These are phyloP conservation scores for Myriangium duriaei DNA, from an alignment of 2,329 filamentous ascomycete species.

Conservation along the genomic window DNA sequence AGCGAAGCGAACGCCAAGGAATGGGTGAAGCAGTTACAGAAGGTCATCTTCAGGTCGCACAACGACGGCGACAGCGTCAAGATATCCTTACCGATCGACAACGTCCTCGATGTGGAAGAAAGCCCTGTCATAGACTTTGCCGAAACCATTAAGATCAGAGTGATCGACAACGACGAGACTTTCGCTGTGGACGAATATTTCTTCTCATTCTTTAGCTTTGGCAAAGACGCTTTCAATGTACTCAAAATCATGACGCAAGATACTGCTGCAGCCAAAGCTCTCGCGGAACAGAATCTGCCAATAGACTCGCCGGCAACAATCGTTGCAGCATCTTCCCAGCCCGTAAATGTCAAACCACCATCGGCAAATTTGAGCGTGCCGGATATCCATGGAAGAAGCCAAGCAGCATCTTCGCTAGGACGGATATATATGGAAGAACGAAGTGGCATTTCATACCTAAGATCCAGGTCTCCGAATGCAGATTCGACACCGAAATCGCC, in stretches of 20 bases:
- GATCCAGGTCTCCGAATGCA: too few species aligned
- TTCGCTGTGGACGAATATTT: slow-evolving; percentile 98
- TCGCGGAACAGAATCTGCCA: slow-evolving; percentile 5
- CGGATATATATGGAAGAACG: slow-evolving; percentile 7
- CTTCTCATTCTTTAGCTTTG: slow-evolving; percentile 86
- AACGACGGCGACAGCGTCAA: slow-evolving; percentile 97
- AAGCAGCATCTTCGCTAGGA: slow-evolving; percentile 27
- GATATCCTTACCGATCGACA: slow-evolving; percentile 78
- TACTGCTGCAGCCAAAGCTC: slow-evolving; percentile 25
- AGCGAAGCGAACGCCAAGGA: slow-evolving; percentile 80
- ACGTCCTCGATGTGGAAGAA: slow-evolving; percentile 85
- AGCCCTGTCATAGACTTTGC: slow-evolving; percentile 83
- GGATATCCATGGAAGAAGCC: slow-evolving; percentile 26
- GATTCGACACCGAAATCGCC: slow-evolving; percentile 56
- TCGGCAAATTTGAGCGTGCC: slow-evolving; percentile 14
- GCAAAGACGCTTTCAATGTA: slow-evolving; percentile 69
- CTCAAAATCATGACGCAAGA: slow-evolving; percentile 62
- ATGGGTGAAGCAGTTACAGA: slow-evolving; percentile 89
- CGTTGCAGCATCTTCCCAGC: slow-evolving; percentile 2
- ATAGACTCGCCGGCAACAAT: slow-evolving; percentile 3
- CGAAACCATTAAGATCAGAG: slow-evolving; percentile 84
- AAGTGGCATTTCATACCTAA: too few species aligned
- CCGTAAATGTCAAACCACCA: slow-evolving; percentile 2
- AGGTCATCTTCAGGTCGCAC: slow-evolving; percentile 88
- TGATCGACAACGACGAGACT: slow-evolving; percentile 86